Percentiles rank a stretch among this genome's conserved stretches.
phyloP scores from a whole-genome alignment of 2,329 filamentous ascomycete genomes.

The Colletotrichum sublineola region DNA sequence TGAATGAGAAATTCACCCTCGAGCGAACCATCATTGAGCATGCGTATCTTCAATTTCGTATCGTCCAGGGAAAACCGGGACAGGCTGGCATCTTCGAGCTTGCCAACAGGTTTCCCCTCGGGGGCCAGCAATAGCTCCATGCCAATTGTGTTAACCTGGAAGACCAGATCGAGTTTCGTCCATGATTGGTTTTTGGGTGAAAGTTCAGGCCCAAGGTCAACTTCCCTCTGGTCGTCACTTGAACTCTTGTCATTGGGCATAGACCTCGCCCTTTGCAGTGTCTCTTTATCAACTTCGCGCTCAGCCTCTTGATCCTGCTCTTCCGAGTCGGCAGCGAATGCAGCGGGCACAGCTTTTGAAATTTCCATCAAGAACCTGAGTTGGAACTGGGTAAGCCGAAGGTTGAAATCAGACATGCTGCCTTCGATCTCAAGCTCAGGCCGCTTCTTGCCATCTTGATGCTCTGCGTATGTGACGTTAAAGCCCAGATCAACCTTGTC shows the following conservation, averaged over 20 bases:
- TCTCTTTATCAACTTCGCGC: slow-evolving; percentile 76
- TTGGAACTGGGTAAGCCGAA: slow-evolving; percentile 90
- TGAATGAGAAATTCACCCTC: slow-evolving; percentile 95
- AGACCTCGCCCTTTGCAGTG: slow-evolving; percentile 60
- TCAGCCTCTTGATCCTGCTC: slow-evolving; percentile 80
- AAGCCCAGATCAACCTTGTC: slow-evolving; percentile 97
- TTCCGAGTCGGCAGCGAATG: slow-evolving; percentile 82
- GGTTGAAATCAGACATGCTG: slow-evolving; percentile 91
- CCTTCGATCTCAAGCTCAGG: slow-evolving; percentile 94
- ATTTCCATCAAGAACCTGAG: slow-evolving; percentile 90
- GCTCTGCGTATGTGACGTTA: slow-evolving; percentile 91
- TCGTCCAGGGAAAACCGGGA: slow-evolving; percentile 96
- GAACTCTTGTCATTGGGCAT: slow-evolving; percentile 53
- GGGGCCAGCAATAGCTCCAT: slow-evolving; percentile 87
- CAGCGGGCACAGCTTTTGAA: slow-evolving; percentile 86
- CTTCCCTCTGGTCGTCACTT: slow-evolving; percentile 56
- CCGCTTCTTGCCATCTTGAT: slow-evolving; percentile 79
- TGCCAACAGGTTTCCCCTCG: slow-evolving; percentile 81
- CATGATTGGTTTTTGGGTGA: slow-evolving; percentile 78
- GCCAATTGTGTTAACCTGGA: slow-evolving; percentile 88
- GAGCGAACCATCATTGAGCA: slow-evolving; percentile 91
- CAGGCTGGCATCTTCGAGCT: slow-evolving; percentile 83
- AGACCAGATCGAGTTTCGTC: slow-evolving; percentile 94
- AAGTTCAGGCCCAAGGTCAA: slow-evolving; percentile 78
- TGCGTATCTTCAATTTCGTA: slow-evolving; percentile 89